phyloP scores from a whole-genome alignment of 2,329 filamentous ascomycete species.

The Sclerotiophoma versabilis region DNA sequence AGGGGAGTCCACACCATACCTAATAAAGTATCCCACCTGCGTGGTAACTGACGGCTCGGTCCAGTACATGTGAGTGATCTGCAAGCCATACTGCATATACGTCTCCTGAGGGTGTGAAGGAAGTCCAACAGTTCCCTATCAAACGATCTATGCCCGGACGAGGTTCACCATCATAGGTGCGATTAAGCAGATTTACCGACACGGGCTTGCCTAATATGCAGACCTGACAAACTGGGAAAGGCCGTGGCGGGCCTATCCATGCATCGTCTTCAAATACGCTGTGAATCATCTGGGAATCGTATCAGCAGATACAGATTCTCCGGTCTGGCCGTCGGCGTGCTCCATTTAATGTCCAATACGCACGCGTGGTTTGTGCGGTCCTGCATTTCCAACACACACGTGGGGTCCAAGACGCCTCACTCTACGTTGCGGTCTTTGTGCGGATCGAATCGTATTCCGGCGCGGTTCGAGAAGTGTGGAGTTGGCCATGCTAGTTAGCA shows the following conservation, averaged over 20 bases:
- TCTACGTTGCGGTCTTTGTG: constrained; percentile 10
- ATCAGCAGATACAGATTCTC: neutral
- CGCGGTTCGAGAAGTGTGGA: constrained; percentile 9
- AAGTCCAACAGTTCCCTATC: constrained; percentile 2
- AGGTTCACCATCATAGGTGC: constrained; percentile 4
- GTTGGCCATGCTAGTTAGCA: neutral
- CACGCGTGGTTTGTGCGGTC: neutral
- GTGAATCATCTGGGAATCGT: neutral
- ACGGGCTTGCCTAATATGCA: constrained; percentile 4
- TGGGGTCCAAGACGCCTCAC: constrained; percentile 11
- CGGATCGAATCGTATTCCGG: constrained; percentile 8
- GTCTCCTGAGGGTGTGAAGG: constrained; percentile 8
- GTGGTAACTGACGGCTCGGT: constrained; percentile 8
- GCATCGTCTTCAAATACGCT: neutral
- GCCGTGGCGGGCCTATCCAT: neutral
- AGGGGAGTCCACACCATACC: neutral
- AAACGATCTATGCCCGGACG: neutral
- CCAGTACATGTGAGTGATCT: constrained; percentile 12
- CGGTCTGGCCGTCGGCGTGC: neutral
- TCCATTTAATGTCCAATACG: neutral
- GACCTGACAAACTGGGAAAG: neutral
- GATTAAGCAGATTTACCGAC: neutral
- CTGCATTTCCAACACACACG: constrained; percentile 4
- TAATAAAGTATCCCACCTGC: neutral
- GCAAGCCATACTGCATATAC: constrained; percentile 8